Evolutionary conservation across 2,329 filamentous ascomycete species (phyloP).

Genomic region (Fusarium coffeatum): DNA sequence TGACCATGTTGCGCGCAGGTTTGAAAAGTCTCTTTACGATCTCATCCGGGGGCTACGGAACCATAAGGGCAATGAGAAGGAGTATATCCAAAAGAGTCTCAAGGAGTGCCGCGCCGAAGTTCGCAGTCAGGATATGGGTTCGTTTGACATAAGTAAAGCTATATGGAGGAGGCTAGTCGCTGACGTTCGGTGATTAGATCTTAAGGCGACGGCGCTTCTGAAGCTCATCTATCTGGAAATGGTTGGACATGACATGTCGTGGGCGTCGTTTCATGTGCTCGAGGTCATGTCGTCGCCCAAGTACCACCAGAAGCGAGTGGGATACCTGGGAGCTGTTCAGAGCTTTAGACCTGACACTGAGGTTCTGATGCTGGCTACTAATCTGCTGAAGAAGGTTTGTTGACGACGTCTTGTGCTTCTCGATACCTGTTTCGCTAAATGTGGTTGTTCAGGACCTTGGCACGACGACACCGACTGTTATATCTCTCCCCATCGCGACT

Average conservation of each 20-base stretch:
- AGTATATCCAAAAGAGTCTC: conserved; percentile 92
- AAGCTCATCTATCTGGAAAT: conserved; percentile 99
- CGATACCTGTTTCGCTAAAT: neutral
- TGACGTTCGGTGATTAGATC: conserved; percentile 65
- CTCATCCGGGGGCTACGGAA: conserved; percentile 96
- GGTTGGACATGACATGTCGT: conserved; percentile 99
- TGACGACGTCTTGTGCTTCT: neutral
- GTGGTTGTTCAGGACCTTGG: conserved; percentile 69
- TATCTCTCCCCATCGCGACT: conserved; percentile 86
- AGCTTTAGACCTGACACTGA: conserved; percentile 96
- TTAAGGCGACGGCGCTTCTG: conserved; percentile 94
- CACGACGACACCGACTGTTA: conserved; percentile 77
- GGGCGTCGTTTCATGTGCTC: conserved; percentile 97
- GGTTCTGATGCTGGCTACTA: conserved; percentile 96
- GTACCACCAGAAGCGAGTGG: conserved; percentile 93
- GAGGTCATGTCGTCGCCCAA: conserved; percentile 99
- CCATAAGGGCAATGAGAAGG: conserved; percentile 93
- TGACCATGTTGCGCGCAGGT: conserved; percentile 69
- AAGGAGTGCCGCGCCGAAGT: conserved; percentile 97
- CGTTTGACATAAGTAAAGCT: conserved; percentile 47
- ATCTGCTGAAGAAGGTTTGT: conserved; percentile 88
- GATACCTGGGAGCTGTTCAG: conserved; percentile 94
- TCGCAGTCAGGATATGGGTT: conserved; percentile 91
- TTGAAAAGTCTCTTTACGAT: conserved; percentile 99
- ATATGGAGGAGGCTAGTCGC: neutral